These are phyloP conservation scores for Hyphopichia burtonii DNA, from an alignment of 1,139 yeast genomes.

Conservation along the genomic window DNA sequence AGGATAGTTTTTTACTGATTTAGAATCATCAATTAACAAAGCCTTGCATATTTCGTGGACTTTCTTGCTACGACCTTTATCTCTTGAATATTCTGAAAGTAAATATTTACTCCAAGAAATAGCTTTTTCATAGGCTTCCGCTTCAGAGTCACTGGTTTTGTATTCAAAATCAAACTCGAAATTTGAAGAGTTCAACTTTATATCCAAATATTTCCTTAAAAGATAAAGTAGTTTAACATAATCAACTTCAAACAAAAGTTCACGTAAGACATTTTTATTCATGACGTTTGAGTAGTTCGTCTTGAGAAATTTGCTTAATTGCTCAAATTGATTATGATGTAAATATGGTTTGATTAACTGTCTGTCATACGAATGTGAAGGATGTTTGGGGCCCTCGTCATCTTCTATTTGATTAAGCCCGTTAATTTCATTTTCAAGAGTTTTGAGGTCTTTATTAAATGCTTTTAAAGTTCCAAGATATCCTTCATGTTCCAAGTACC, in stretches of 20 bases:
- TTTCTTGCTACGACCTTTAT: conserved; percentile 11
- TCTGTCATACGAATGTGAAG: conserved; percentile 46
- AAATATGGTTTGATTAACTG: conserved; percentile 50
- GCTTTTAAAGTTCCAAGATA: conserved; percentile 65
- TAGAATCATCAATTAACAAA: conserved; percentile 24
- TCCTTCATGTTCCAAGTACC: conserved; percentile 75
- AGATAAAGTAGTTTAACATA: conserved; percentile 47
- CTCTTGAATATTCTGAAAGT: conserved; percentile 21
- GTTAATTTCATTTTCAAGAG: conserved; percentile 27
- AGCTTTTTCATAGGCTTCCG: conserved; percentile 14
- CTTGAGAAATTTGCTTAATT: conserved; percentile 42
- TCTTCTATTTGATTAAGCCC: conserved; percentile 5
- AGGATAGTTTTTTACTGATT: conserved; percentile 23
- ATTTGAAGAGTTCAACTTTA: conserved; percentile 14
- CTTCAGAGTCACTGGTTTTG: conserved; percentile 10
- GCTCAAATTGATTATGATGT: conserved; percentile 47
- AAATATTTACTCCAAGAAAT: conserved; percentile 48
- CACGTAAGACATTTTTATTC: conserved; percentile 25
- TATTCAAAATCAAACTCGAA: conserved; percentile 18
- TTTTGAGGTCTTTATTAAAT: conserved; percentile 45
- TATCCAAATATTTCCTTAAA: conserved; percentile 22
- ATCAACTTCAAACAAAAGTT: conserved; percentile 52
- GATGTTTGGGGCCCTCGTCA: conserved; percentile 13
- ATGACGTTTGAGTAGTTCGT: conserved; percentile 48
- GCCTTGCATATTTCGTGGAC: conserved; percentile 28